Evolutionary conservation across 371 early-diverging fungal species (phyloP), one percentile per base, ranked within the genome.

Genomic region (Smittium culicis): DNA sequence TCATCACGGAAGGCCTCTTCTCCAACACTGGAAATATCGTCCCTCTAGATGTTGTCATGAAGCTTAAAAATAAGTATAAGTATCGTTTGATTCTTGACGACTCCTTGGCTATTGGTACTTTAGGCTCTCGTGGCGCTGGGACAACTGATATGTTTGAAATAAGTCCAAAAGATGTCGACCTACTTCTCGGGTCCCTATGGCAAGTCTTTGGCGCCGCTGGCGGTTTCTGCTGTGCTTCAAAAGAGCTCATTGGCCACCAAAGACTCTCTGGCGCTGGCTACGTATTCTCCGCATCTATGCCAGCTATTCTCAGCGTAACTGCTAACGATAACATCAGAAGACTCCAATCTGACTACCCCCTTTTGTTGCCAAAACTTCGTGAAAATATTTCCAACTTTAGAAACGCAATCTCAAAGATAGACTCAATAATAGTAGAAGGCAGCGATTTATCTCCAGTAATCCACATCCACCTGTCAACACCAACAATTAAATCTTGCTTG

Each of bases 221-320:
- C 65, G 99, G 98, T 3, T 99, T 99, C 83, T 92, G 93, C 77
- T 88, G 88, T 64, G 94, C 94, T 27, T 82, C 84, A 66, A 82
- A 81, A 68, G 91, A 93, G 66, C 86, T 95, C 35, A 83, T 94
- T 28, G 97, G 98, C 69, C 96, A 98, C 80, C 86, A 96, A 79
- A 85, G 98, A 60, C 83, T 99, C 5, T 90, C 92, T 11, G 94
- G 96, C 11, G 79, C 82, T 25, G 90, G 94, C 0, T 99, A 99
- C 77, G 92, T 92, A 68, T 99, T 94, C 79, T 98, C 99, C 32
- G 99, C 99, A 3, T 92, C 99, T 17, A 84, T 99, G 54, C 99
- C 99, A 11, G 95, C 95, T 27, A 90, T 95, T 80, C 79, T 99
- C 16, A 85, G 98, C 17, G 89, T 92, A 24, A 85, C 91, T 34